Conservation (phyloP, 2,329 filamentous ascomycete genomes). For the Trichoderma citrinoviride region DNA sequence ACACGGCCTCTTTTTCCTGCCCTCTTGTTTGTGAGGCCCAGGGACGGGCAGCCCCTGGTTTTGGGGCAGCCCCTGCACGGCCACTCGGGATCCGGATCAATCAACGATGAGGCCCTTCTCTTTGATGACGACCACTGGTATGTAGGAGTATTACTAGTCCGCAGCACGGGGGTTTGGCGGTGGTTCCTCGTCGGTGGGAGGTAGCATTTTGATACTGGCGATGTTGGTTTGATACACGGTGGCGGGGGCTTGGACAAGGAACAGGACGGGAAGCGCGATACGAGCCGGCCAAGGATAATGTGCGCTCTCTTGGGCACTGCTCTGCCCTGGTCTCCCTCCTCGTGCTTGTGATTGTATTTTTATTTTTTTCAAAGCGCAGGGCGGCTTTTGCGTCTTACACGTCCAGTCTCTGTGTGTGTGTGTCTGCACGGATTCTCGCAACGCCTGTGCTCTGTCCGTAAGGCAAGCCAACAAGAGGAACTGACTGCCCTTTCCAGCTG, state of each 20-base stretch:
- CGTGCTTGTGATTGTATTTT: background rate
- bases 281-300: background rate
- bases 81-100: background rate
- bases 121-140: too few species aligned
- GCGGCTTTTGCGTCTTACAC: constrained; percentile 5
- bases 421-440: background rate
- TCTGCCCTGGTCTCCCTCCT: background rate
- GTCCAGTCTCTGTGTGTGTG: background rate
- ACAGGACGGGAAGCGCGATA: background rate
- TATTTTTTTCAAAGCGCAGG: background rate
- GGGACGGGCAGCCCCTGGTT: constrained; percentile 1
- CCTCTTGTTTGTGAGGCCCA: constrained; percentile 2
- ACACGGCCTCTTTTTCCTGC: background rate
- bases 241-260: background rate
- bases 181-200: too few species aligned
- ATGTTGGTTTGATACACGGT: constrained; percentile 6
- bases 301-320: too few species aligned
- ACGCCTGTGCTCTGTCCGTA: background rate
- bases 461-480: background rate
- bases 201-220: background rate
- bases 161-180: too few species aligned
- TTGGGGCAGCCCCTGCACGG: background rate
- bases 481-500: constrained; percentile 16
- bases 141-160: too few species aligned
- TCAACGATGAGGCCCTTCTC: too few species aligned